phyloP scores from a whole-genome alignment of 768 basidiomycete genomes.

The Gyrodon lividus region DNA sequence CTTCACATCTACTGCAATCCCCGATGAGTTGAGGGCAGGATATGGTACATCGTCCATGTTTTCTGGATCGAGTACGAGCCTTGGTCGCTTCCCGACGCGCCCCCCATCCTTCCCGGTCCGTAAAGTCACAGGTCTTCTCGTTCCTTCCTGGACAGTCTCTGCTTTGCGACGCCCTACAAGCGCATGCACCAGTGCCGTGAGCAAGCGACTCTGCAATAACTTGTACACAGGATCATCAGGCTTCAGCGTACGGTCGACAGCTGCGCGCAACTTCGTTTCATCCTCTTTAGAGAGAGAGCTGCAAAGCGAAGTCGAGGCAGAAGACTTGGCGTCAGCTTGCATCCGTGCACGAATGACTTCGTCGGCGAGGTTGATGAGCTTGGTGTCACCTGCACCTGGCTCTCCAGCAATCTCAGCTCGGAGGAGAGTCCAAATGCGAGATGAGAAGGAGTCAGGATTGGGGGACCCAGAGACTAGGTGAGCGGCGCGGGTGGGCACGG shows the following conservation, averaged over 20 bases:
- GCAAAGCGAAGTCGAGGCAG: neutral
- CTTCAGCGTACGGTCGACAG: constrained; percentile 62
- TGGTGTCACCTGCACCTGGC: constrained; percentile 41
- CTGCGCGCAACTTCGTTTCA: constrained; percentile 52
- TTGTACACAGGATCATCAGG: constrained; percentile 64
- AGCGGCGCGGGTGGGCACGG: constrained; percentile 15
- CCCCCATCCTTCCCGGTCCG: constrained; percentile 32
- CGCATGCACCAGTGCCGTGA: constrained; percentile 37
- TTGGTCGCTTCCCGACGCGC: constrained; percentile 25
- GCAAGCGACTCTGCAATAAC: constrained; percentile 58
- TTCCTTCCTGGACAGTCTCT: constrained; percentile 1
- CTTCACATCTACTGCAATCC: constrained; percentile 38
- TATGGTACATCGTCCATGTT: constrained; percentile 14
- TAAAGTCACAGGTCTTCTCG: constrained; percentile 23
- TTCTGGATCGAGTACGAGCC: constrained; percentile 25
- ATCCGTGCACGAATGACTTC: constrained; percentile 62
- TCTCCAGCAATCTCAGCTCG: constrained; percentile 49
- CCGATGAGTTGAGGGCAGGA: neutral
- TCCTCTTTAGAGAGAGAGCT: constrained; percentile 35
- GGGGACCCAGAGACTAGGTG: constrained; percentile 7
- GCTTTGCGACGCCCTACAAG: constrained; percentile 23
- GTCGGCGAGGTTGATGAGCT: constrained; percentile 68
- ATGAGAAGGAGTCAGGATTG: constrained; percentile 42
- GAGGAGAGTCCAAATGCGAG: constrained; percentile 66
- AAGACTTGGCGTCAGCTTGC: constrained; percentile 10